phyloP scores from a whole-genome alignment of 75 land plant species.

The Cupressus sempervirens region DNA sequence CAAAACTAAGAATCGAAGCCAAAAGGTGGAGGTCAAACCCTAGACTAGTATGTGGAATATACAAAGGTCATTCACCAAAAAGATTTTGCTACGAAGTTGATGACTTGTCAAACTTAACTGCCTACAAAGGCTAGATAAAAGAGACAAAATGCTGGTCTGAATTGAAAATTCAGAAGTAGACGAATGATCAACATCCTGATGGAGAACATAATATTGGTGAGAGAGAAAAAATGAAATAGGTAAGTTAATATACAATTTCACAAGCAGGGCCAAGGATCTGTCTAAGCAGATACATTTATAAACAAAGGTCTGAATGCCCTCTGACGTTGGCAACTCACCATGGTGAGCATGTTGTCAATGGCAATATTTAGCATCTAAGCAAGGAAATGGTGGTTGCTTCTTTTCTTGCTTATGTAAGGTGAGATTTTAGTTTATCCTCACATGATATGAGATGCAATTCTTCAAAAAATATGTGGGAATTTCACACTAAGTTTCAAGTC shows the following conservation, averaged over 20 bases:
- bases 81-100: not conserved
- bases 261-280: not conserved
- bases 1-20: not conserved
- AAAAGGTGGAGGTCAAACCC: not conserved
- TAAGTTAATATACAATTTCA: not conserved
- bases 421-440: not conserved
- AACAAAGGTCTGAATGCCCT: not conserved
- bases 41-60: not conserved
- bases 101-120: not conserved
- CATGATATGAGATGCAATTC: not conserved
- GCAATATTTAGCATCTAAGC: not conserved
- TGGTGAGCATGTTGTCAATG: not conserved
- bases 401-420: not conserved
- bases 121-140: not conserved
- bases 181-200: not conserved
- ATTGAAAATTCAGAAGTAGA: not conserved
- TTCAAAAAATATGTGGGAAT: not conserved
- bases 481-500: not conserved
- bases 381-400: not conserved
- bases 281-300: too few relatives aligned
- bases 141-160: not conserved
- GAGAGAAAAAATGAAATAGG: not conserved
- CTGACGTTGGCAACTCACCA: not conserved
- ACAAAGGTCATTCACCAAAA: not conserved
- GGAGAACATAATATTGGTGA: not conserved